Conservation (phyloP, 176 grass and related monocot genomes). For the Microstegium vimineum region DNA sequence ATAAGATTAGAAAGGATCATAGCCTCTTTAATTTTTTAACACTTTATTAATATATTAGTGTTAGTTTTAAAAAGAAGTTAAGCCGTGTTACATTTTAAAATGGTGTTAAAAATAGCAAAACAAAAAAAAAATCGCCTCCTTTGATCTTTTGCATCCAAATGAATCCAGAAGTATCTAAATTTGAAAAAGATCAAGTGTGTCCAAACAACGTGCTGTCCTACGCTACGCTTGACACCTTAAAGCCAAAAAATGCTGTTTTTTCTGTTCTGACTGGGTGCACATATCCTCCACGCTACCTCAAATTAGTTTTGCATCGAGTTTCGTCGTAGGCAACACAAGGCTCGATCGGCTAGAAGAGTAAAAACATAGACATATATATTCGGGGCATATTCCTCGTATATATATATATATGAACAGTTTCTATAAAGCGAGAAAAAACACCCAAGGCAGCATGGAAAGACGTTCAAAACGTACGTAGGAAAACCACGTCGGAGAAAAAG, state of each 20-base stretch:
- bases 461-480: background rate
- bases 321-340: background rate
- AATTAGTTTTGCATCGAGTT: background rate
- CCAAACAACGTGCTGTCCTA: background rate
- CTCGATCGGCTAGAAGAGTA: too few relatives aligned
- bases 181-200: too few relatives aligned
- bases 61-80: too few relatives aligned
- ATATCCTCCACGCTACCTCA: background rate
- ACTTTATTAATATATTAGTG: too few relatives aligned
- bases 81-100: too few relatives aligned
- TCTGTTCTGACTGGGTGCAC: background rate
- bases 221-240: background rate
- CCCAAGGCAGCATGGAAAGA: background rate
- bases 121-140: too few relatives aligned
- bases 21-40: too few relatives aligned
- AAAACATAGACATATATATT: background rate
- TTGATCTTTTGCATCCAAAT: background rate
- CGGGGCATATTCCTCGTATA: background rate
- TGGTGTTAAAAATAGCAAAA: too few relatives aligned
- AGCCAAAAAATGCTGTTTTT: background rate
- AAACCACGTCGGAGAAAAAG: slow-evolving; percentile 3
- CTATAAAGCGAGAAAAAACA: background rate
- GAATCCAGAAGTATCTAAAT: background rate
- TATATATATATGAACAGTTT: background rate
- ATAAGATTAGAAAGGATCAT: background rate